These are phyloP conservation scores for Penicillium sp. DNA, from an alignment of 2,329 filamentous ascomycete species.

Conservation along the genomic window DNA sequence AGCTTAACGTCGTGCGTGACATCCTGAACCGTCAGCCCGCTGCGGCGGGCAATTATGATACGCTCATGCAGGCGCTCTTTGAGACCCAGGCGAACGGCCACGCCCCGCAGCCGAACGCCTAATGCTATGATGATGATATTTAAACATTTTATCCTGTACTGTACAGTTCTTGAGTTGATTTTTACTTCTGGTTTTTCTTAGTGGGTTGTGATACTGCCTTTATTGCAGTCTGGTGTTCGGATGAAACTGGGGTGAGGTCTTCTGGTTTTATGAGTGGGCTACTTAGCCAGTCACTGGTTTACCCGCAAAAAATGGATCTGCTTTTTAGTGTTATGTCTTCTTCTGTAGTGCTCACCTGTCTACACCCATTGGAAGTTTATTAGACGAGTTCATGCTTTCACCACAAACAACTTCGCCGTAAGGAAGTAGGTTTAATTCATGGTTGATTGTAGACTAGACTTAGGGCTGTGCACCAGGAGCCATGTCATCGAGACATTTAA, in stretches of 20 bases:
- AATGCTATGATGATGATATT: conserved; percentile 9
- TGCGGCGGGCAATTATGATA: conserved; percentile 56
- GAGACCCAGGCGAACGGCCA: conserved; percentile 35
- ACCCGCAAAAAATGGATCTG: conserved; percentile 6
- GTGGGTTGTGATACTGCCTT: background rate
- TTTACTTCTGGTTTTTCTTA: background rate
- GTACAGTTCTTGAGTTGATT: conserved; percentile 18
- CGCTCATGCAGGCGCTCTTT: conserved; percentile 42
- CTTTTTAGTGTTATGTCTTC: conserved; percentile 1
- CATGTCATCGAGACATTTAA: no score
- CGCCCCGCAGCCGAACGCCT: conserved; percentile 18
- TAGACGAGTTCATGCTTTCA: background rate
- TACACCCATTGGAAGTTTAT: background rate
- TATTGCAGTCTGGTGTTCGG: conserved; percentile 11
- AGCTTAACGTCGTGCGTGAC: conserved; percentile 68
- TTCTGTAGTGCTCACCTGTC: background rate
- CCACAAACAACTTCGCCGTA: no score
- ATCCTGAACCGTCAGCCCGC: conserved; percentile 64
- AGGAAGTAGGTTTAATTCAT: no score
- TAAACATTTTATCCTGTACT: conserved; percentile 9
- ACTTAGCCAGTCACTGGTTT: conserved; percentile 4
- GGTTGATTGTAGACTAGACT: no score
- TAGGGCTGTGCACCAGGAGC: no score
- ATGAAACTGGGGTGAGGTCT: conserved; percentile 8
- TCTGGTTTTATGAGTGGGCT: conserved; percentile 15